A percentile compares a stretch with the other conserved stretches of the same genome.
Conservation (phyloP, 768 basidiomycete species). For the Lactifluus pinguis region DNA sequence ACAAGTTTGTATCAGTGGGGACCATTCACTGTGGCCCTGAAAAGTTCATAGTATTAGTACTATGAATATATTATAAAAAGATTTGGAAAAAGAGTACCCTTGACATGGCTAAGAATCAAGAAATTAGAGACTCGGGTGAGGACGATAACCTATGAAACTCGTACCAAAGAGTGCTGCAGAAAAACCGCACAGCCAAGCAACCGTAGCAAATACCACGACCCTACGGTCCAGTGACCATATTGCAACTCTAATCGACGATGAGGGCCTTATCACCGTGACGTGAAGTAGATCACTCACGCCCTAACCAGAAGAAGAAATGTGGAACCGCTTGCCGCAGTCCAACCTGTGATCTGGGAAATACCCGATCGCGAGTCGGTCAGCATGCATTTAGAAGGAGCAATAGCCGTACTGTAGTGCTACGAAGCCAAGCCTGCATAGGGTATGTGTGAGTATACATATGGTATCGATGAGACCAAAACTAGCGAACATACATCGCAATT, state of each 20-base stretch:
- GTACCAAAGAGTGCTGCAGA: background rate
- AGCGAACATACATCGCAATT: background rate
- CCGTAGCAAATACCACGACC: background rate
- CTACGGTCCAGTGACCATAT: too few species aligned
- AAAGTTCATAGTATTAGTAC: too few species aligned
- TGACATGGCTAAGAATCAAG: background rate
- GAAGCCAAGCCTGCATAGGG: background rate
- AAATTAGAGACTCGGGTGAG: background rate
- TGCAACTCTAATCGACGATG: too few species aligned
- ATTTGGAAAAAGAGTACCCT: background rate
- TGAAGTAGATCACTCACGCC: too few species aligned
- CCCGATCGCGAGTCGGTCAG: too few species aligned
- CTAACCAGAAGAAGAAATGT: slow-evolving; percentile 11
- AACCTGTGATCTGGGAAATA: background rate
- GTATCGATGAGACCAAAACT: background rate
- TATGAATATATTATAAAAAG: too few species aligned
- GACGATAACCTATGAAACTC: background rate
- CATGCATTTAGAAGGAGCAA: too few species aligned
- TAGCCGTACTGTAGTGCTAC: background rate
- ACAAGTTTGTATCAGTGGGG: too few species aligned
- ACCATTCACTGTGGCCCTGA: too few species aligned
- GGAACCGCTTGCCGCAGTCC: background rate
- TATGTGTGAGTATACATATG: background rate
- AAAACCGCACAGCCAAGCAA: background rate
- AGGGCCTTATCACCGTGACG: too few species aligned